Evolutionary conservation across 345 rosid species (phyloP).

Genomic region (Draba incana): DNA sequence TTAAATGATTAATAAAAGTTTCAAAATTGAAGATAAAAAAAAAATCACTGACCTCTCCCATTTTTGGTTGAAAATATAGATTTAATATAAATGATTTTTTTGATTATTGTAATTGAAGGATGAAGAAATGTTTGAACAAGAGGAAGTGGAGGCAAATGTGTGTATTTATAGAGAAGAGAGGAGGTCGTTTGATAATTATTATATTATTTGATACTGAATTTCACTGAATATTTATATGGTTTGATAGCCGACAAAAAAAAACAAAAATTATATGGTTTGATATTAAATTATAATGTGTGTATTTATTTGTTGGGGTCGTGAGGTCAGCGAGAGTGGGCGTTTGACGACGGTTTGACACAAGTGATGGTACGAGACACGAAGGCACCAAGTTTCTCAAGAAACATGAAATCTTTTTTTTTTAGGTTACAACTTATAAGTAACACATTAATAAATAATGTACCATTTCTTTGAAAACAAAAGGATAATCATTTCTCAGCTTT

Average conservation of each 20-base stretch:
- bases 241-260: no score
- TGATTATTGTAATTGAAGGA: background rate
- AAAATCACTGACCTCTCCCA: conserved; percentile 58
- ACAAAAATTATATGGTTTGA: no score
- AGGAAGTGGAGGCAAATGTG: conserved; percentile 37
- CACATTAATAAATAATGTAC: background rate
- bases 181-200: conserved; percentile 8
- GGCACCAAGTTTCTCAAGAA: conserved; percentile 21
- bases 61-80: conserved; percentile 30
- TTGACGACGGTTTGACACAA: conserved; percentile 41
- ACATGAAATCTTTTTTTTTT: background rate
- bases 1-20: background rate
- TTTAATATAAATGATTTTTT: background rate
- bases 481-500: conserved; percentile 18
- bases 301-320: conserved; percentile 31
- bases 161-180: conserved; percentile 49
- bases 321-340: conserved; percentile 46
- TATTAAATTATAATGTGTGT: conserved; percentile 31
- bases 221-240: conserved; percentile 10
- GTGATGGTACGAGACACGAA: conserved; percentile 39
- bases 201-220: conserved; percentile 12
- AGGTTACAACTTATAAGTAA: background rate
- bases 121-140: conserved; percentile 39
- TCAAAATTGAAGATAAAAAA: background rate
- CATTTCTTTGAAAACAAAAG: conserved; percentile 26